A percentile compares a stretch with the other conserved stretches of the same genome.
Evolutionary conservation across 805 yeast species (phyloP).

Genomic region (Kodamaea nitidulidarum): DNA sequence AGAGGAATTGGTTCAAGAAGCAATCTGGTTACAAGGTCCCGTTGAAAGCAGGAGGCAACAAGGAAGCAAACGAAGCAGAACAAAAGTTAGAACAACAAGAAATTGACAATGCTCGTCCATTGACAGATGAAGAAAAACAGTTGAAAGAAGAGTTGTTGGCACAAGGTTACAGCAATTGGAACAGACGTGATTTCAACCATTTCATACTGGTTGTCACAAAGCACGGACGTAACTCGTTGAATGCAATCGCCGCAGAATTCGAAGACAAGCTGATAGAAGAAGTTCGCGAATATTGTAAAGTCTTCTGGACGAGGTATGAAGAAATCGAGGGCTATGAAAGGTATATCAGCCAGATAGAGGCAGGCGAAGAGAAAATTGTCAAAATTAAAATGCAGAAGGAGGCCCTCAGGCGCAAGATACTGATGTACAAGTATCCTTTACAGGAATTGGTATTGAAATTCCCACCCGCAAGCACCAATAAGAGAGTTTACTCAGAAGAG

Average conservation of each 20-base stretch:
- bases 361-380: conserved; percentile 80
- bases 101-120: conserved; percentile 70
- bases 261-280: conserved; percentile 81
- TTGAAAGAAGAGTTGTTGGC: conserved; percentile 53
- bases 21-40: conserved; percentile 63
- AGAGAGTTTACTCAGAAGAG: conserved; percentile 70
- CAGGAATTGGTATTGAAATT: conserved; percentile 68
- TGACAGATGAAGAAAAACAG: conserved; percentile 77
- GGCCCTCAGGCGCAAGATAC: conserved; percentile 69
- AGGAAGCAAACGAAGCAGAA: conserved; percentile 31
- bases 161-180: conserved; percentile 80
- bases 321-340: conserved; percentile 89
- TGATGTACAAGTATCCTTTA: conserved; percentile 69
- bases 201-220: conserved; percentile 72
- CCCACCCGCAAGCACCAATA: conserved; percentile 67
- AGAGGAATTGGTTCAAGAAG: conserved; percentile 71
- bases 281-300: conserved; percentile 68
- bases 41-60: conserved; percentile 49
- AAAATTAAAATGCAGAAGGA: conserved; percentile 69
- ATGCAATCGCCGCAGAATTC: conserved; percentile 70
- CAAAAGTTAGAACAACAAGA: conserved; percentile 63
- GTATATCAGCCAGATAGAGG: conserved; percentile 73
- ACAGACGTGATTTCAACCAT: conserved; percentile 80
- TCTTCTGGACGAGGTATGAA: conserved; percentile 75
- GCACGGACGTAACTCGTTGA: conserved; percentile 73